Base-by-base conservation (phyloP, 2,329 filamentous ascomycete species). In the Coniella vitis region DNA sequence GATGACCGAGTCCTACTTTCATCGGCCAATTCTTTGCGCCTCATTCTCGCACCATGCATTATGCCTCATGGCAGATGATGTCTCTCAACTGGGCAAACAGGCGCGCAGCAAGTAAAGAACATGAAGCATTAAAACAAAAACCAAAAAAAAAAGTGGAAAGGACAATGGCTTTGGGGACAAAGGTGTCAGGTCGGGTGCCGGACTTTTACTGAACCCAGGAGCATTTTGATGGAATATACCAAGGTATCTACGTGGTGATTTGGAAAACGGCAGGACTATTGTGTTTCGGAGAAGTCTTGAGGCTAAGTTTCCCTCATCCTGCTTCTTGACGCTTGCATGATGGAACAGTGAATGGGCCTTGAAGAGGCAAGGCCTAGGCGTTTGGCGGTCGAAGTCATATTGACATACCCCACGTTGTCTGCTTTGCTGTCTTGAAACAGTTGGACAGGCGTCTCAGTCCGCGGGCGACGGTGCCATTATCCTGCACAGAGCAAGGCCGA, bases 71-170 rank as follows among this genome's bases (percentile, higher is more conserved):
- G 35, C 49, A 47, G 25, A 29, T 45, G 35, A 41, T 42, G 48
- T 48, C 48, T 48, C 38, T 50, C 35, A 45, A 49, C 41, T 49
- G 45, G 52, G 52, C 45, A 49, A 52, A 54, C 35, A 45, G 52
- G n/a, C n/a, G n/a, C n/a, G n/a, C n/a, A n/a, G n/a, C n/a, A n/a
- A n/a, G n/a, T n/a, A n/a, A n/a, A n/a, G n/a, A n/a, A n/a, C 49
- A 49, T 47, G 47, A 34, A 49, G 48, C 39, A 45, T 34, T 45
- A 40, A 37, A 43, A 48, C 48, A 22, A 22, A 29, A 29, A 39
- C 10, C 19, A 20, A 20, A 34, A 7, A 17, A 32, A 32, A 20
- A 16, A 25, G n/a, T 31, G 5, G 25, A 10, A 29, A 10, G 25
- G 25, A 29, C 25, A 5, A 10, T 20, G 29, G 47, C 45, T 43